Base-by-base conservation (phyloP, 306 rosid species). In the Sechiopsis laciniata region DNA sequence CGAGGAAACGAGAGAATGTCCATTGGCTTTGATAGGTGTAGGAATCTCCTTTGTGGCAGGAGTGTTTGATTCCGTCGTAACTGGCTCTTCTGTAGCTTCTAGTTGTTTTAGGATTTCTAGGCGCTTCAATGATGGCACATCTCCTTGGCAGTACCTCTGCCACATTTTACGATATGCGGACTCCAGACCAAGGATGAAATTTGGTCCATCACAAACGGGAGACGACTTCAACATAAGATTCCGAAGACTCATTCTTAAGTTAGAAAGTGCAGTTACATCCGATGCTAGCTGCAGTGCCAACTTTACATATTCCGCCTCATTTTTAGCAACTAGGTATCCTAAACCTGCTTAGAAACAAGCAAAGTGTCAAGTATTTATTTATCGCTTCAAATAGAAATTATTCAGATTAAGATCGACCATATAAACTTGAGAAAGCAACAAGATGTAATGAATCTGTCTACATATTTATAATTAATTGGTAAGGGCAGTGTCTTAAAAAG, bases 121-220 rank as follows among this genome's bases (percentile, higher is more conserved):
- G 75, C 81, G 86, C 76, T 81, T 85, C 76, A 82, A 83, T 78
- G 99, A 89, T 17, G 97, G 99, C 68, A 89, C 86, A 22, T 94
- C 99, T 20, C 99, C 99, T 70, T 89, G 81, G 74, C 99, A 94
- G 81, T 94, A 94, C 72, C 89, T 80, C 65, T 74, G 82, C 99
- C 99, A 94, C 88, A 94, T 89, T 51, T 82, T 83, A 62, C 99
- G 80, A 74, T 87, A 91, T 50, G 83, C 54, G 16, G 87, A 88
- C 76, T 92, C 97, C 40, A 92, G 80, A 64, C 96, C 92, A 51
- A 40, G 86, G 71, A 68, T 58, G 59, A 88, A 92, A 51, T 88
- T 89, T 45, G 86, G 84, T 40, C 96, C 97, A 63, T 92, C 89
- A 74, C 99, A 92, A 40, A 89, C 82, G 12, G 97, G 95, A 32